These are phyloP conservation scores for Perkinsus chesapeaki DNA, from an alignment of 169 alveolate species.

Conservation along the genomic window DNA sequence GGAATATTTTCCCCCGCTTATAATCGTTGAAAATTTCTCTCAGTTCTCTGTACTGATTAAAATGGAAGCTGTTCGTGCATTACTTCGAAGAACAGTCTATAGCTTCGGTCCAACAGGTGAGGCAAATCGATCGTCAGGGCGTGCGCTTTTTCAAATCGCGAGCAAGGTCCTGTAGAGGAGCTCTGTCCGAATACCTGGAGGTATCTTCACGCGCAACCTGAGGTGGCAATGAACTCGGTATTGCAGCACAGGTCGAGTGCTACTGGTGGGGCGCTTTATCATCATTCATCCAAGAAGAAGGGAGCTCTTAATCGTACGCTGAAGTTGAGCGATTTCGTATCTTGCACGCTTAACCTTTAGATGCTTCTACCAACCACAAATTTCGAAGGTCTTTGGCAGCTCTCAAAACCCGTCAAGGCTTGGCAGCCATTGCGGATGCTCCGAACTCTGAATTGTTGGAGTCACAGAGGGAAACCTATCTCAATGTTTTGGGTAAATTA, in stretches of 20 bases:
- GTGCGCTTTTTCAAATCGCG: neutral
- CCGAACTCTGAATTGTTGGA: neutral
- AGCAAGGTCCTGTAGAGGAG: neutral
- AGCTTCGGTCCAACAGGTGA: neutral
- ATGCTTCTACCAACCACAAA: neutral
- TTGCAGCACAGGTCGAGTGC: neutral
- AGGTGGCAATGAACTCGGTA: neutral
- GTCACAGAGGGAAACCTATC: neutral
- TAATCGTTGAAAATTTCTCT: neutral
- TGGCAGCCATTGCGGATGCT: neutral
- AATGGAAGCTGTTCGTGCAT: neutral
- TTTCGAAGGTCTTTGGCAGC: neutral
- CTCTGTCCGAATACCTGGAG: neutral
- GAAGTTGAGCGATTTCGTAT: neutral
- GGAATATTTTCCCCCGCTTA: no score
- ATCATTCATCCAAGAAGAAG: neutral
- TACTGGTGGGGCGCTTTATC: neutral
- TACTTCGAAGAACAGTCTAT: neutral
- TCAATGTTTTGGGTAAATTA: neutral
- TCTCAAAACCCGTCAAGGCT: neutral
- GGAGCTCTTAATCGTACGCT: neutral
- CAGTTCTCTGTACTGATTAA: neutral
- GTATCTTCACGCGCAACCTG: neutral
- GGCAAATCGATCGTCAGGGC: no score
- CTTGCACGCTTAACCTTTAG: no score